Evolutionary conservation across 441 rosid genomes (phyloP).

Genomic region (Gossypium gossypioides): DNA sequence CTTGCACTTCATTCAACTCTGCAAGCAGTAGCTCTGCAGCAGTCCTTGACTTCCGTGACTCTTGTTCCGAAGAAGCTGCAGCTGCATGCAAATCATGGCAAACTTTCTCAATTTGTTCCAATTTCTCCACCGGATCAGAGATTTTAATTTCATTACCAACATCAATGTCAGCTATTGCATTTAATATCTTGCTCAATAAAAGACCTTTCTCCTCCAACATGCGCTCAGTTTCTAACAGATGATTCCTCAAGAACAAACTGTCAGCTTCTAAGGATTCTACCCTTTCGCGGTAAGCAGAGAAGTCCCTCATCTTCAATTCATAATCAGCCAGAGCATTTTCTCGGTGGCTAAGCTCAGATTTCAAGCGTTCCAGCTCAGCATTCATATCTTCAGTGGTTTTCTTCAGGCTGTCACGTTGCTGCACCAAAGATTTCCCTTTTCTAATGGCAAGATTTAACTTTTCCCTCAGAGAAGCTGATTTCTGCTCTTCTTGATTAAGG

Average conservation of each 20-base stretch:
- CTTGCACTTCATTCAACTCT: conserved; percentile 95
- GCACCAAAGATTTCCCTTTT: conserved; percentile 96
- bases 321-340: conserved; percentile 47
- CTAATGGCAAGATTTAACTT: conserved; percentile 90
- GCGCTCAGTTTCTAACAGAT: conserved; percentile 53
- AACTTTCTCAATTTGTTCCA: conserved; percentile 43
- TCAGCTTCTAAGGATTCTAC: conserved; percentile 62
- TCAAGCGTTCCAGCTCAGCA: conserved; percentile 50
- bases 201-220: conserved; percentile 58
- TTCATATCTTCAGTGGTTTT: conserved; percentile 70
- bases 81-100: conserved; percentile 54
- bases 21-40: conserved; percentile 92
- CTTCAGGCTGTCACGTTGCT: conserved; percentile 75
- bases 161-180: conserved; percentile 47
- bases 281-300: conserved; percentile 47
- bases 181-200: conserved; percentile 37
- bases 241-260: conserved; percentile 45
- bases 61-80: conserved; percentile 57
- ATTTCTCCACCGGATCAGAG: conserved; percentile 56
- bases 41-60: conserved; percentile 70
- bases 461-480: conserved; percentile 71
- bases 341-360: conserved; percentile 51
- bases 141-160: conserved; percentile 45
- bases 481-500: conserved; percentile 83
- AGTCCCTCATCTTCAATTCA: conserved; percentile 54